Evolutionary conservation across 345 rosid genomes (phyloP), one percentile per base, ranked within the genome.

Genomic region (Brassica rapa): DNA sequence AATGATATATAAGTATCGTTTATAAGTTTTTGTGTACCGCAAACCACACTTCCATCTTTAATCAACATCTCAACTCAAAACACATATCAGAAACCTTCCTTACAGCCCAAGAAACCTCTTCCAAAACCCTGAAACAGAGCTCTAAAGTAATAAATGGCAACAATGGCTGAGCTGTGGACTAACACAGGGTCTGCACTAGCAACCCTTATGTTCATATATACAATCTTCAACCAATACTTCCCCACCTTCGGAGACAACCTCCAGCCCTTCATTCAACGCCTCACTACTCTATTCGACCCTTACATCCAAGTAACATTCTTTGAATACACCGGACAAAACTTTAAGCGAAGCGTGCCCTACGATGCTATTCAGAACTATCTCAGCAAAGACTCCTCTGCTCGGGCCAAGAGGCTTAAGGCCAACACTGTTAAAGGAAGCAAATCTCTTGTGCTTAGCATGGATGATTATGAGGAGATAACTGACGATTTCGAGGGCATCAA

Each of bases 321-420:
- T 32, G 89, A 88, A 30, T 84, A 66, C 74, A 56, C 79, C 0
- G 85, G 85, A 37, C 80, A 81, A 35, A 57, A 61, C 11, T 76
- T 81, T 66, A 73, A 59, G 73, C 65, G 79, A 15, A 85, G 84
- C 56, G 78, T 81, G 27, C 87, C 74, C 14, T 83, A 82, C 79
- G 10, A 80, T 0, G 73, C 73, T 24, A 84, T 88, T 4, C 76
- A 84, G 16, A 84, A 49, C 43, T 88, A 89, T 43, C 88, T 89
- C 8, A 78, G 83, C 7, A 67, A 57, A 53, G 83, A 79, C 6
- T 81, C 88, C 1, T 35, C 86, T 1, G 59, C 61, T 15, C 57
- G 73, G 23, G 93, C 88, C 32, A 84, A 80, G 79, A 78, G 88
- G 46, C 85, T 87, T 3, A 85, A 83, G 72, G 91, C 90, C 11